Evolutionary conservation across 202 grass and related monocot genomes (phyloP).

Genomic region (Setaria viridis): DNA sequence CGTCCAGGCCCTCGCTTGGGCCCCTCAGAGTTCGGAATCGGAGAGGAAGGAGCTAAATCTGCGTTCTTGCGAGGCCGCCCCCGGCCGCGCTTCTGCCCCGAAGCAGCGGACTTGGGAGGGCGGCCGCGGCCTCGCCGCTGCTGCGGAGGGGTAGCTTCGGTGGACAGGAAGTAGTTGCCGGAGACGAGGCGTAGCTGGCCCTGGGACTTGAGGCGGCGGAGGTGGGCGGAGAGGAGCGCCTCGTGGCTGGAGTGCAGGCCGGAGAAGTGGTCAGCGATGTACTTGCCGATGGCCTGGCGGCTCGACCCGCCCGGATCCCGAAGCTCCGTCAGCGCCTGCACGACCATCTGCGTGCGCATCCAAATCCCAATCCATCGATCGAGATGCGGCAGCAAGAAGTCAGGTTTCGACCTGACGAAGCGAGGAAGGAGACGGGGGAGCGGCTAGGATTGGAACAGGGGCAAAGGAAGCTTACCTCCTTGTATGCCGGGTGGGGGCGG

Average conservation of each 20-base stretch:
- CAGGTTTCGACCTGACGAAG: background rate
- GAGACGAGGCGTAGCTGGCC: conserved; percentile 42
- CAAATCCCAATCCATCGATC: background rate
- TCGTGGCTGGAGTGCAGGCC: conserved; percentile 49
- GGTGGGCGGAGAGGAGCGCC: conserved; percentile 48
- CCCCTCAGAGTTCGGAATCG: background rate
- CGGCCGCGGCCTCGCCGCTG: background rate
- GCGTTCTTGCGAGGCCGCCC: conserved; percentile 46
- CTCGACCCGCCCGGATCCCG: conserved; percentile 31
- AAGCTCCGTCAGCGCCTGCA: conserved; percentile 48
- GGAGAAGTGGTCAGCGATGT: conserved; percentile 52
- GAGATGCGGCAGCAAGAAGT: conserved; percentile 26
- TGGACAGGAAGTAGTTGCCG: conserved; percentile 44
- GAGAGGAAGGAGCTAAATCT: background rate
- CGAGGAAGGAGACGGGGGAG: background rate
- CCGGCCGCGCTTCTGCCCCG: conserved; percentile 33
- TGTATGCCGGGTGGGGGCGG: conserved; percentile 51
- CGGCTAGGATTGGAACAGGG: background rate
- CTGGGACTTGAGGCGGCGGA: conserved; percentile 50
- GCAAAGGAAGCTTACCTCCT: conserved; percentile 38
- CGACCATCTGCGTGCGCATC: conserved; percentile 52
- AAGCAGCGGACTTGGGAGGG: conserved; percentile 11
- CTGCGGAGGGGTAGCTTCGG: background rate
- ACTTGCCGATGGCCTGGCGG: conserved; percentile 43
- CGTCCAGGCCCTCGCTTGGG: conserved; percentile 37